A percentile compares a stretch with the other conserved stretches of the same genome.
Conservation (phyloP, 768 basidiomycete genomes). For the Lenzites betulinus region DNA sequence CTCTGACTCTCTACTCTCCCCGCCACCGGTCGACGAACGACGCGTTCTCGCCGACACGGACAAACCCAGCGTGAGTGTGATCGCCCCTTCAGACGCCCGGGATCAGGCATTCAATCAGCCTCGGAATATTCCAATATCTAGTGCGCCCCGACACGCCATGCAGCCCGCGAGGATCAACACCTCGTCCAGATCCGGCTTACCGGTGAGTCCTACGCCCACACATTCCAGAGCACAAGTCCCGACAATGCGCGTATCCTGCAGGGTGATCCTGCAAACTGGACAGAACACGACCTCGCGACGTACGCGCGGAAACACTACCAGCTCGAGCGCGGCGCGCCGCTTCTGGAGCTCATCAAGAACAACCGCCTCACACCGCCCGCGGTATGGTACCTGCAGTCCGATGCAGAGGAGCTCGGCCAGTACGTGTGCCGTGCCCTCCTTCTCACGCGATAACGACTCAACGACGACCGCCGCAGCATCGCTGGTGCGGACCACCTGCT, state of each 20-base stretch:
- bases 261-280: slow-evolving; percentile 11
- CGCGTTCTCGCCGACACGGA: background rate
- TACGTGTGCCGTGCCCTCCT: background rate
- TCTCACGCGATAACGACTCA: background rate
- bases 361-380: slow-evolving; percentile 3
- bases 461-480: background rate
- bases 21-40: slow-evolving; percentile 3
- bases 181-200: background rate
- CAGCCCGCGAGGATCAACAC: background rate
- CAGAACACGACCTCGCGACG: background rate
- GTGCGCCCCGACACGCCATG: background rate
- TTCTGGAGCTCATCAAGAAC: background rate
- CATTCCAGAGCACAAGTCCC: background rate
- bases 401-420: background rate
- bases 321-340: background rate
- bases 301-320: slow-evolving; percentile 3
- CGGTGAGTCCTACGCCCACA: background rate
- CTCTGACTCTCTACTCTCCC: background rate
- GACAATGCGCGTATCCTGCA: background rate
- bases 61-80: background rate
- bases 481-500: background rate
- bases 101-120: too few species aligned
- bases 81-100: too few species aligned
- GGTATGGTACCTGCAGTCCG: slow-evolving; percentile 12
- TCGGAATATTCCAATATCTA: too few species aligned